Evolutionary conservation across 2,329 filamentous ascomycete species (phyloP), one percentile per base, ranked within the genome.

Genomic region (Botrytis elliptica): DNA sequence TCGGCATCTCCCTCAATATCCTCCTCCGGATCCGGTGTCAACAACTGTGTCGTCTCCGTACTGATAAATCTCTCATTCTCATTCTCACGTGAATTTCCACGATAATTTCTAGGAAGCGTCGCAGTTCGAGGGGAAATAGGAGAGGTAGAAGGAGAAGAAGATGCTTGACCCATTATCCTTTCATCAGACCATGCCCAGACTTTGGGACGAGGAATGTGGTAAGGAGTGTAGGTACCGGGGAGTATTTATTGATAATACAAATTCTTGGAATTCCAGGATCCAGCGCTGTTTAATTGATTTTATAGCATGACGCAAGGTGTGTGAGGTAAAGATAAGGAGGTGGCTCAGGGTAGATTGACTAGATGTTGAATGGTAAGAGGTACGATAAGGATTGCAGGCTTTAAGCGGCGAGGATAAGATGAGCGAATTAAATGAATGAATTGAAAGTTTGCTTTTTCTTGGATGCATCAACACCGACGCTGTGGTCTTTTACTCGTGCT

Each of bases 11-110:
- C 68, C 40, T 70, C 55, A 4, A 68, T 33, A 44, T 74, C 64
- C 36, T 75, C 71, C 40, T 80, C 78, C 10, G 77, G 73, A 71
- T 78, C 77, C 22, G 59, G 63, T 46, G 74, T 72, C 33, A 79
- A 60, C 40, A 78, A 62, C 18, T 69, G 67, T 49, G 75, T 68
- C 25, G 49, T 68, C 29, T 68, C 66, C 46, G 22, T 49, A 75
- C 55, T 76, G 74, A 3, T 12, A 18, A 36, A 62, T 25, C 44
- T 70, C 46, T 46, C 68, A 70, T 62, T 36, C 55, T 36, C 29
- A 42, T 69, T 33, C 20, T 38, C 38, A 67, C 65, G 59, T 38
- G 59, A 40, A 63, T 40, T 63, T 40, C 59, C 38, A 63, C 36
- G 36, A 40, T 63, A 63, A 63, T 46, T 29, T 66, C 40, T 46